These are phyloP conservation scores for Arabis hirsuta DNA, from an alignment of 345 rosid species.

Conservation along the genomic window DNA sequence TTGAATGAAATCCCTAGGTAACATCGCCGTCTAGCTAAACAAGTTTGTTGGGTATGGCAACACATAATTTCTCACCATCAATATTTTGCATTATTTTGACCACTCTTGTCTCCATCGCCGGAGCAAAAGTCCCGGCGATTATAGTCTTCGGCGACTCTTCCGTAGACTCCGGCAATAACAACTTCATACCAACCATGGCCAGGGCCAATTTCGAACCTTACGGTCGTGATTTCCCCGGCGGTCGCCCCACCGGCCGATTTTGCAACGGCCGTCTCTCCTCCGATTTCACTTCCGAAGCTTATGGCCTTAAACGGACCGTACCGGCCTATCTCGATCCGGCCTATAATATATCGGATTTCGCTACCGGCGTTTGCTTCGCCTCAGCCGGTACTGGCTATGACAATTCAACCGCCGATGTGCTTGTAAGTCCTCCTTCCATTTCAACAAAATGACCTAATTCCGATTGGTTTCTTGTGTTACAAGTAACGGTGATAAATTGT, in stretches of 20 bases:
- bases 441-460: neutral
- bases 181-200: slow-evolving; percentile 54
- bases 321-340: slow-evolving; percentile 70
- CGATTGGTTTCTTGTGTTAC: slow-evolving; percentile 30
- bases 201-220: slow-evolving; percentile 66
- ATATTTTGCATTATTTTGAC: slow-evolving; percentile 29
- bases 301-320: slow-evolving; percentile 54
- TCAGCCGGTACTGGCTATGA: slow-evolving; percentile 69
- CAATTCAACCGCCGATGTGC: slow-evolving; percentile 59
- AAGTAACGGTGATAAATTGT: slow-evolving; percentile 7
- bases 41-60: slow-evolving; percentile 35
- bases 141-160: slow-evolving; percentile 75
- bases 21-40: slow-evolving; percentile 35
- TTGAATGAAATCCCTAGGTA: slow-evolving; percentile 32
- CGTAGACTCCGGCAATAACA: slow-evolving; percentile 69
- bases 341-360: slow-evolving; percentile 56
- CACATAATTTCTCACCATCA: slow-evolving; percentile 23
- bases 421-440: slow-evolving; percentile 47
- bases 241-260: slow-evolving; percentile 61
- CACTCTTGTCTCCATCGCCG: slow-evolving; percentile 29
- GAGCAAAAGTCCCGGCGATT: slow-evolving; percentile 56
- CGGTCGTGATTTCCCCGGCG: slow-evolving; percentile 61
- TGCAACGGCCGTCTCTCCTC: slow-evolving; percentile 65
- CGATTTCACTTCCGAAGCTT: slow-evolving; percentile 61
- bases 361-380: slow-evolving; percentile 68